Evolutionary conservation across 1,284 basidiomycete genomes (phyloP).

Genomic region (Leccinum pachyderme): DNA sequence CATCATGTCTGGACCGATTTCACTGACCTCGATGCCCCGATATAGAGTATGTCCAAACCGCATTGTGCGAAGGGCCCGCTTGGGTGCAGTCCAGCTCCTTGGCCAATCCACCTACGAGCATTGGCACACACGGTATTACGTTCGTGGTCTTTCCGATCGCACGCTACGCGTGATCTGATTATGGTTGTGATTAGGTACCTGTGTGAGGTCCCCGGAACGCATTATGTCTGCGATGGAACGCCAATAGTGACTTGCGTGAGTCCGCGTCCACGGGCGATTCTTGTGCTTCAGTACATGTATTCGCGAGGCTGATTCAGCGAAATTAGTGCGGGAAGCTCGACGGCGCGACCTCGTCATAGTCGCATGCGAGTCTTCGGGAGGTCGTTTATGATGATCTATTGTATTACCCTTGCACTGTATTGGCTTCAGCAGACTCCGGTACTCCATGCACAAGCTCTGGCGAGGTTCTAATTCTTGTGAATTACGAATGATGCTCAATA

Average conservation of each 20-base stretch:
- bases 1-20: background rate
- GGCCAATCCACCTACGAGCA: slow-evolving; percentile 16
- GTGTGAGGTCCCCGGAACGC: slow-evolving; percentile 14
- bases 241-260: slow-evolving; percentile 21
- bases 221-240: slow-evolving; percentile 14
- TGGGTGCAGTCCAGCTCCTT: slow-evolving; percentile 18
- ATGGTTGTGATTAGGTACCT: slow-evolving; percentile 8
- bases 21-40: background rate
- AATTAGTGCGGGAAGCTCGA: slow-evolving; percentile 15
- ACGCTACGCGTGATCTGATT: background rate
- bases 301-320: no score
- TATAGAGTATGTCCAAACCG: slow-evolving; percentile 12
- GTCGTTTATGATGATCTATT: no score
- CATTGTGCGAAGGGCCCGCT: slow-evolving; percentile 10
- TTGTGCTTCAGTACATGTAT: background rate
- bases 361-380: background rate
- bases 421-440: no score
- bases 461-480: no score
- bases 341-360: background rate
- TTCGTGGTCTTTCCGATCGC: slow-evolving; percentile 5
- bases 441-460: no score
- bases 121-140: slow-evolving; percentile 8
- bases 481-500: no score
- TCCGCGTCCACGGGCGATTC: background rate
- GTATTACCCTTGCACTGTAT: no score